A percentile compares a stretch with the other conserved stretches of the same genome.
Evolutionary conservation across 2,329 filamentous ascomycete species (phyloP).

Genomic region (Arthrinium phaeospermum): DNA sequence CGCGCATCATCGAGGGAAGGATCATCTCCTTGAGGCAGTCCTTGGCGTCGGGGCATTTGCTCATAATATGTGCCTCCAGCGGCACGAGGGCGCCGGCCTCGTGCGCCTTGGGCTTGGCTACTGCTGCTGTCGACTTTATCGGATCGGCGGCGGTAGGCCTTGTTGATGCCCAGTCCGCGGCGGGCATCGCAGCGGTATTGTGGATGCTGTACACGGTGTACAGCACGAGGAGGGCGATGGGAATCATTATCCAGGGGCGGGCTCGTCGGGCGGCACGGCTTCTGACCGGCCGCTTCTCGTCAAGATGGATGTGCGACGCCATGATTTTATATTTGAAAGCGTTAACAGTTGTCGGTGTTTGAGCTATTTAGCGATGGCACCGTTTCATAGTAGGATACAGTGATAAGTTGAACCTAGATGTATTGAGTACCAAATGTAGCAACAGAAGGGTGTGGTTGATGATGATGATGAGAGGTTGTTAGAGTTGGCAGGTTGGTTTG

Average conservation of each 20-base stretch:
- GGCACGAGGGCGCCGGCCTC: constrained; percentile 62
- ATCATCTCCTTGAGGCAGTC: constrained; percentile 83
- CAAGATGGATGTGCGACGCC: constrained; percentile 37
- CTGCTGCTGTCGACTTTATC: constrained; percentile 24
- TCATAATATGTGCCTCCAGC: constrained; percentile 95
- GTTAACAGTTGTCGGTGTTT: background rate
- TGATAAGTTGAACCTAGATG: background rate
- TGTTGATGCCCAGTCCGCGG: background rate
- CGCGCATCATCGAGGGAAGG: constrained; percentile 83
- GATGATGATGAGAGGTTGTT: background rate
- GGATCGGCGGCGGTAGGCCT: constrained; percentile 17
- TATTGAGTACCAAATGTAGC: constrained; percentile 6
- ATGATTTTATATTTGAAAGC: constrained; percentile 26
- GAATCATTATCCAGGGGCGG: constrained; percentile 31
- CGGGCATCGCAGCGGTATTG: background rate
- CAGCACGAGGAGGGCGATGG: constrained; percentile 30
- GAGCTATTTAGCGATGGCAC: background rate
- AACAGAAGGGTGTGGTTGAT: background rate
- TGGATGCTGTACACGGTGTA: constrained; percentile 32
- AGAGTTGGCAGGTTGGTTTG: background rate
- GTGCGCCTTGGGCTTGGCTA: constrained; percentile 10
- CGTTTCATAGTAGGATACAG: background rate
- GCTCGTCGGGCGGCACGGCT: constrained; percentile 34
- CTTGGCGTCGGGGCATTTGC: constrained; percentile 91
- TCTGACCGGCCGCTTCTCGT: constrained; percentile 36